phyloP scores from a whole-genome alignment of 2,329 filamentous ascomycete species.

The Pezicula radicicola region DNA sequence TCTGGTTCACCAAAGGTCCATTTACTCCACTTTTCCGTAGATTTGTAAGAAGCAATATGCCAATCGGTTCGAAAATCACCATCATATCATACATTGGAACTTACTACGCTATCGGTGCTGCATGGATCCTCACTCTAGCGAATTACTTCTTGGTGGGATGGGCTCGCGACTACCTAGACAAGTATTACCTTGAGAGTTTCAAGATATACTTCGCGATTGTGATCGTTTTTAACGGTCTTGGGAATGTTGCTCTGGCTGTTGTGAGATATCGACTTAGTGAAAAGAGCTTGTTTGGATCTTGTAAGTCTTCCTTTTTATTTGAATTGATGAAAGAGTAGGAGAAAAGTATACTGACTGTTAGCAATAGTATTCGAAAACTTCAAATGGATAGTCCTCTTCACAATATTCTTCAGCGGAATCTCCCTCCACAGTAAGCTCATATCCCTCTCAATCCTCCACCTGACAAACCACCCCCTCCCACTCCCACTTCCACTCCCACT shows the following conservation, averaged over 20 bases:
- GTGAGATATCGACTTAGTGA: conserved; percentile 72
- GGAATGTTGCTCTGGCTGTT: conserved; percentile 67
- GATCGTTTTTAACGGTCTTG: conserved; percentile 72
- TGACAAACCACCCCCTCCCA: too few species aligned
- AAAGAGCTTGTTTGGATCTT: conserved; percentile 49
- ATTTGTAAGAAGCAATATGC: conserved; percentile 72
- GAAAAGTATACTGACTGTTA: too few species aligned
- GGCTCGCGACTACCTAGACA: conserved; percentile 74
- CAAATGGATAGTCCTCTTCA: conserved; percentile 71
- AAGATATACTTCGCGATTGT: conserved; percentile 63
- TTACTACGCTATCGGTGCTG: conserved; percentile 75
- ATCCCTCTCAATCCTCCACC: too few species aligned
- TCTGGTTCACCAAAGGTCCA: conserved; percentile 70
- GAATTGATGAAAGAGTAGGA: too few species aligned
- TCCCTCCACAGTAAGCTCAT: conserved; percentile 57
- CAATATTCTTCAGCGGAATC: conserved; percentile 81
- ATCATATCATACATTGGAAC: conserved; percentile 76
- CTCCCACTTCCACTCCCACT: too few species aligned
- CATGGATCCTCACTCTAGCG: conserved; percentile 68
- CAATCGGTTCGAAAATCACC: conserved; percentile 72
- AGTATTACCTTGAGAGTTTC: conserved; percentile 68
- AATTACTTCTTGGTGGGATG: conserved; percentile 78
- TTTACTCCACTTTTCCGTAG: conserved; percentile 75
- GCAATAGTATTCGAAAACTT: conserved; percentile 54
- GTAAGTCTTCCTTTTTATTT: background rate